These are phyloP conservation scores for Candida freyschussii DNA, from an alignment of 1,139 yeast species.

Conservation along the genomic window DNA sequence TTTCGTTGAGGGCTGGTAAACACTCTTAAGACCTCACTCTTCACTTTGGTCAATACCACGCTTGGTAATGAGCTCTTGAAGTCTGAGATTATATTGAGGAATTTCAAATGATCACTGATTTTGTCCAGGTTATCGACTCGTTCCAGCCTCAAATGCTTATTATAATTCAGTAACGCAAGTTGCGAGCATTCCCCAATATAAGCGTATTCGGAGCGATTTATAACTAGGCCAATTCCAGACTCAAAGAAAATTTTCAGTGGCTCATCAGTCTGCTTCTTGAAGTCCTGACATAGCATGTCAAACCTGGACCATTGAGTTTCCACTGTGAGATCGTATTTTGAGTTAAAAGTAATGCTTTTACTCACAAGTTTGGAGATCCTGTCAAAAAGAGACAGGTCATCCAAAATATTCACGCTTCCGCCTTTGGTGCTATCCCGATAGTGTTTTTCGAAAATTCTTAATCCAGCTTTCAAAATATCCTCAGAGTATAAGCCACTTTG, in stretches of 20 bases:
- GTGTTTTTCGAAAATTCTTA: slow-evolving; percentile 33
- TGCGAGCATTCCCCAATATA: slow-evolving; percentile 26
- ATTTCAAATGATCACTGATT: slow-evolving; percentile 17
- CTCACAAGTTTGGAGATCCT: slow-evolving; percentile 30
- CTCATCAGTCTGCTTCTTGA: slow-evolving; percentile 55
- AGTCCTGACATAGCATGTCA: slow-evolving; percentile 61
- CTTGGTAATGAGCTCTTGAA: slow-evolving; percentile 25
- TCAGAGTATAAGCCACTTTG: slow-evolving; percentile 44
- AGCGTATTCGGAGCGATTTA: slow-evolving; percentile 26
- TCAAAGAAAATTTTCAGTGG: slow-evolving; percentile 34
- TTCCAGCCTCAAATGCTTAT: slow-evolving; percentile 12
- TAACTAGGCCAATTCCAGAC: slow-evolving; percentile 12
- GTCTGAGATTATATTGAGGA: slow-evolving; percentile 21
- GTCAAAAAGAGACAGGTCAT: slow-evolving; percentile 27
- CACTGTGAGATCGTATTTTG: slow-evolving; percentile 28
- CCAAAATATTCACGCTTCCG: slow-evolving; percentile 2
- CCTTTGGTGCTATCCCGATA: slow-evolving; percentile 7
- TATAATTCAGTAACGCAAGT: slow-evolving; percentile 26
- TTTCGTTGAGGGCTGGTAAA: slow-evolving; percentile 15
- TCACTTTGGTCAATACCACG: slow-evolving; percentile 20
- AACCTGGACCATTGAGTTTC: slow-evolving; percentile 54
- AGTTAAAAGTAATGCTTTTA: slow-evolving; percentile 22
- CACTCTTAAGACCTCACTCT: slow-evolving; percentile 13
- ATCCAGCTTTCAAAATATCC: slow-evolving; percentile 39
- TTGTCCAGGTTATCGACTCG: slow-evolving; percentile 6